Base-by-base conservation (phyloP, 768 basidiomycete species). In the Clitopilus passeckerianus region DNA sequence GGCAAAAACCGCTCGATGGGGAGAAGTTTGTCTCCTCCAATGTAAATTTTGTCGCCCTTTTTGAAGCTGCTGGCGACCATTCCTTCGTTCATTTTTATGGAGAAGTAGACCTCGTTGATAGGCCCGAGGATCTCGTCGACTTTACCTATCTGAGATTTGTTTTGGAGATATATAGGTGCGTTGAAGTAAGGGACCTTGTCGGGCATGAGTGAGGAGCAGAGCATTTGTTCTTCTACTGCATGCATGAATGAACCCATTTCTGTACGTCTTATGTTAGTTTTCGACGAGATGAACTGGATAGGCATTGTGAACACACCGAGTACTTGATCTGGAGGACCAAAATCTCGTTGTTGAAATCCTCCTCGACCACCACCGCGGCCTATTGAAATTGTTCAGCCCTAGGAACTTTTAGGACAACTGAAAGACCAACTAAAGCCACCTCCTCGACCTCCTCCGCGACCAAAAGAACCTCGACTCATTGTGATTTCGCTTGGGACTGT, bases 41-140 rank as follows among this genome's bases (percentile, higher is more conserved):
- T 98, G 73, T 92, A 99, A 46, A 99, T 92, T 71, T 96, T 98
- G 78, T 99, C 97, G 50, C 97, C 97, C 68, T 90, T 92, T 77
- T 96, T 91, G 77, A 99, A 99, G 71, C 92, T 94, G 64, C 77
- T 89, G 7, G 97, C 95, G 53, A 95, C 86, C 89, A 98, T 94
- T 33, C 97, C 97, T 59, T 91, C 89, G 18, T 88, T 85, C 90
- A 98, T 97, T 79, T 98, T 99, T 64, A 99, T 83, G 2, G 95
- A 95, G 70, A 99, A 98, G 75, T 86, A 98, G 60, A 98, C 95
- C 71, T 98, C 94, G 71, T 97, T 99, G 72, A 99, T 95, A 15
- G 97, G 96, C 1, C 97, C 97, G n/a, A 99, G 84, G 65, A 99
- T 98, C 74, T 99, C 97, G 74, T 99, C 97, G 43, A 99, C 90